These are phyloP conservation scores for Pseudophaeomoniella oleicola DNA, from an alignment of 2,329 filamentous ascomycete species.

Conservation along the genomic window DNA sequence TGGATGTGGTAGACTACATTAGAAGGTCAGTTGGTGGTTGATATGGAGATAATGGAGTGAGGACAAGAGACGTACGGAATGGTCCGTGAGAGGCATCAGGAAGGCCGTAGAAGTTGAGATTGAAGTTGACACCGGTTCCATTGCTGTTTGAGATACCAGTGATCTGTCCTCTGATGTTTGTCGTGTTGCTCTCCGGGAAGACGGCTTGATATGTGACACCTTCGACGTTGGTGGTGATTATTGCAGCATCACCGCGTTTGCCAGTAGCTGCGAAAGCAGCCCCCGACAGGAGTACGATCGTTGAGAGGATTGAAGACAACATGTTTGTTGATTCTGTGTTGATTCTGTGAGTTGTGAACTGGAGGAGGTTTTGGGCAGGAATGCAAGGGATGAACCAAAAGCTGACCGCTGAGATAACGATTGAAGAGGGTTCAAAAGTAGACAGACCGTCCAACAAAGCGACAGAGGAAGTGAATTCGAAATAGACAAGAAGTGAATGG, in stretches of 20 bases:
- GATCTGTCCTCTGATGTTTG: constrained; percentile 40
- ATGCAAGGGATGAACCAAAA: not conserved
- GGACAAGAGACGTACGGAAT: constrained; percentile 36
- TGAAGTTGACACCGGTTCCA: constrained; percentile 41
- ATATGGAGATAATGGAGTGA: not conserved
- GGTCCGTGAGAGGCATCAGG: constrained; percentile 37
- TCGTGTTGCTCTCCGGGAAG: constrained; percentile 40
- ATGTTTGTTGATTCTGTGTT: constrained; percentile 7
- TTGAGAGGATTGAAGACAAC: constrained; percentile 9
- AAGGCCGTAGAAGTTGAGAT: constrained; percentile 42
- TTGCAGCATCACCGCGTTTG: constrained; percentile 33
- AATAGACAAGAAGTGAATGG: no score
- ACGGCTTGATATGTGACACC: constrained; percentile 40
- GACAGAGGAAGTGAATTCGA: no score
- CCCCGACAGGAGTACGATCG: constrained; percentile 11
- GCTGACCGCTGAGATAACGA: no score
- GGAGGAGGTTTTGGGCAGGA: not conserved
- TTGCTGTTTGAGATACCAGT: constrained; percentile 29
- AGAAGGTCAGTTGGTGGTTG: constrained; percentile 6
- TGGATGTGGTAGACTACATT: constrained; percentile 58
- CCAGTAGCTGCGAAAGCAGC: constrained; percentile 9
- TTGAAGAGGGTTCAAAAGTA: no score
- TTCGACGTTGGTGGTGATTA: constrained; percentile 40
- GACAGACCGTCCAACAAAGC: no score
- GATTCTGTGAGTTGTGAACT: not conserved